Evolutionary conservation across 169 alveolate genomes (phyloP).

Genomic region (Amoebophrya sp.): DNA sequence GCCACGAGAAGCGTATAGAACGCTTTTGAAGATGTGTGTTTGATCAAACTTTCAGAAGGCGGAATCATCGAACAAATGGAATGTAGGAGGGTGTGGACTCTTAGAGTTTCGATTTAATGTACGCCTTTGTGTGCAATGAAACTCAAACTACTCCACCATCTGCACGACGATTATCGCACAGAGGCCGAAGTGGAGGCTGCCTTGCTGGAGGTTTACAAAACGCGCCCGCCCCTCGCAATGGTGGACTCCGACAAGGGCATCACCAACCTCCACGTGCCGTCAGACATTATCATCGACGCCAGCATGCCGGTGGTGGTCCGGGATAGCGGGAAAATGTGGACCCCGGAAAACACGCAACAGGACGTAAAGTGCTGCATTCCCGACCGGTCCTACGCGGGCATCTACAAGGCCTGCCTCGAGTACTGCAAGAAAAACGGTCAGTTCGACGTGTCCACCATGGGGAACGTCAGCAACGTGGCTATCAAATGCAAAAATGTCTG

Average conservation of each 20-base stretch:
- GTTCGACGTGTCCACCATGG: slow-evolving; percentile 45
- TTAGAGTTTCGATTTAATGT: too few species aligned
- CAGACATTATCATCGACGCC: slow-evolving; percentile 46
- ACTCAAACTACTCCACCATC: too few species aligned
- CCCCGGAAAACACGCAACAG: slow-evolving; percentile 24
- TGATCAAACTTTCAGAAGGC: too few species aligned
- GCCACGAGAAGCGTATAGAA: not conserved
- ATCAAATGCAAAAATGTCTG: too few species aligned
- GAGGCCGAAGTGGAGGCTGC: slow-evolving; percentile 36
- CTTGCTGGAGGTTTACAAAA: slow-evolving; percentile 35
- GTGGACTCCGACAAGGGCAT: slow-evolving; percentile 36
- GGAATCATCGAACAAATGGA: too few species aligned
- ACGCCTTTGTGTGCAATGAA: too few species aligned
- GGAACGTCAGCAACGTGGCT: slow-evolving; percentile 38
- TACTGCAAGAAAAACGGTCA: slow-evolving; percentile 42
- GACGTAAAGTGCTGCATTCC: slow-evolving; percentile 37
- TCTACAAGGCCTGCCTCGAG: slow-evolving; percentile 36
- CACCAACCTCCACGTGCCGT: slow-evolving; percentile 48
- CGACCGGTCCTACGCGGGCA: slow-evolving; percentile 45
- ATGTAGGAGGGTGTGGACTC: too few species aligned
- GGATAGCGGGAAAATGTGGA: slow-evolving; percentile 44
- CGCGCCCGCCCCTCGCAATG: slow-evolving; percentile 36
- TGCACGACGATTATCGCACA: not conserved
- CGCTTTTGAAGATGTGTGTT: too few species aligned
- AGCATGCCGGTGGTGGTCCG: slow-evolving; percentile 45